Evolutionary conservation across 139 green algal species (phyloP), one percentile per base, ranked within the genome.

Genomic region (Coelastrella sp.): DNA sequence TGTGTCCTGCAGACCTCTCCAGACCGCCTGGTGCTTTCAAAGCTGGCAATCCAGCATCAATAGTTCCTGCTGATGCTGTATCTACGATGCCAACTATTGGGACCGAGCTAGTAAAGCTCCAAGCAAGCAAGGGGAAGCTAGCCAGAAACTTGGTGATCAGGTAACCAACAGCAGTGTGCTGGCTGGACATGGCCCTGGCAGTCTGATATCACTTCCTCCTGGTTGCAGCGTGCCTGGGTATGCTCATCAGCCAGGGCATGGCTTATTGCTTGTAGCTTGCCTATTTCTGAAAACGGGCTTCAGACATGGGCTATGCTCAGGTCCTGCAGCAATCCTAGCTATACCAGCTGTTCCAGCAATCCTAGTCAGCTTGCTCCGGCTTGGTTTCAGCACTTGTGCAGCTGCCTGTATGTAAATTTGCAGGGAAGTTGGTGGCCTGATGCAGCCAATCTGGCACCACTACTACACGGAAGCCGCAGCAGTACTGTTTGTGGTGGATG

Each of bases 361-460:
- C 32, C 32, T 47, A 47, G 32, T 47, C 32, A 47, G 32, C 32
- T 47, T 47, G 32, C 32, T 47, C 32, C 32, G 32, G 32, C 32
- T 47, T 47, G 32, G 32, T 47, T 47, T 47, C 32, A 47, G 32
- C 32, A 47, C 32, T 47, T 71, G 61, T 71, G 61, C 61, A 71
- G 61, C 19, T n/a, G 22, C 8, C 16, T 3, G 10, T 16, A 75
- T 73, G 58, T 32, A 58, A 8, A 5, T 79, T 4, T 65, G 60
- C 85, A 93, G 91, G 82, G 91, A 93, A 78, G 87, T 93, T 64
- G 91, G 91, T 58, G 91, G 91, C 17, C 64, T 85, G 54, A 93
- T 93, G 91, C 58, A 47, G 19, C 64, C 75, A 13, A 47, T 93
- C 54, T 93, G 91, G 91, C 82, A 86, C 11, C 61, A 88, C 32